A percentile compares a stretch with the other conserved stretches of the same genome.
phyloP scores from a whole-genome alignment of 768 basidiomycete species.

The Dentipellis fragilis region DNA sequence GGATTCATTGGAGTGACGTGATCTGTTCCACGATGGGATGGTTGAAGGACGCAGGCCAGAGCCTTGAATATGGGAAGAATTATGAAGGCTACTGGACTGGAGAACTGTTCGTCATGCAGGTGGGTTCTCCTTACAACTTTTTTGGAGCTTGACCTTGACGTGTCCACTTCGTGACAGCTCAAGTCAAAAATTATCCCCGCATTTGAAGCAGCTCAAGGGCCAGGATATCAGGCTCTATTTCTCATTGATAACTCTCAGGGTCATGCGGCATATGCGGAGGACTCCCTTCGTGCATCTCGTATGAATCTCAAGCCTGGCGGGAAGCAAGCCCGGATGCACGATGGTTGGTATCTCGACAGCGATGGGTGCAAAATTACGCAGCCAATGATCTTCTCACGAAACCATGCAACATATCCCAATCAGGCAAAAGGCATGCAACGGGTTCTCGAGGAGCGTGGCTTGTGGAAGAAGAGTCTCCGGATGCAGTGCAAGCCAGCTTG shows the following conservation, averaged over 20 bases:
- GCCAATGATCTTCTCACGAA: conserved; percentile 24
- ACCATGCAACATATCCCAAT: conserved; percentile 22
- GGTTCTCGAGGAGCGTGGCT: conserved; percentile 20
- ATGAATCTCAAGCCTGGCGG: conserved; percentile 32
- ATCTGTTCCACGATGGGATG: conserved; percentile 25
- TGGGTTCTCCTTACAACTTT: too few relatives aligned
- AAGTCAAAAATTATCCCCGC: conserved; percentile 15
- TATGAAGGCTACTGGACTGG: conserved; percentile 31
- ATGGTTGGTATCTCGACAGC: conserved; percentile 23
- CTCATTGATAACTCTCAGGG: conserved; percentile 35
- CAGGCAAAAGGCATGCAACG: conserved; percentile 24
- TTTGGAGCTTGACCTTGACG: neutral
- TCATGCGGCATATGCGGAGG: conserved; percentile 26
- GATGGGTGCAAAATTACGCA: conserved; percentile 20
- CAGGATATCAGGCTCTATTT: conserved; percentile 24
- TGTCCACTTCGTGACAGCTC: conserved; percentile 4
- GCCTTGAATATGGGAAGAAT: conserved; percentile 37
- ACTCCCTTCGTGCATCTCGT: conserved; percentile 24
- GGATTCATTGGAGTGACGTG: conserved; percentile 27
- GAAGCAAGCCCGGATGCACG: conserved; percentile 24
- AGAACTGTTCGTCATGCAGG: conserved; percentile 24
- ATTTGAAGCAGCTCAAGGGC: conserved; percentile 12
- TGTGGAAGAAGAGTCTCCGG: conserved; percentile 12
- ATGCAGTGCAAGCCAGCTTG: conserved; percentile 8
- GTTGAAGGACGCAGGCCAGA: too few relatives aligned